phyloP scores from a whole-genome alignment of 495 filamentous ascomycete species.

The Gamarada debralockiae region DNA sequence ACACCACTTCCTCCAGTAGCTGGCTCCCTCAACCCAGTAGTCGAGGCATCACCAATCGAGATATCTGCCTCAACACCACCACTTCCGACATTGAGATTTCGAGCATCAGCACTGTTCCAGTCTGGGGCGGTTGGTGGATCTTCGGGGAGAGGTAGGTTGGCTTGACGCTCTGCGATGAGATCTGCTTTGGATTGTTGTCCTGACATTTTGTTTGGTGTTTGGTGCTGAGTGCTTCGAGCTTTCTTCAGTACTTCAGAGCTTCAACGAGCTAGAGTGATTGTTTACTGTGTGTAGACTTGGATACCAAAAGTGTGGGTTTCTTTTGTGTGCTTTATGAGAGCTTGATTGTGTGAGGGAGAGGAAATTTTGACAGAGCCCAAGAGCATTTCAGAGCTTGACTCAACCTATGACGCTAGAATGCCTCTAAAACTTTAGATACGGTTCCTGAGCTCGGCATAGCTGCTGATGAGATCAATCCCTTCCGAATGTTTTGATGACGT shows the following conservation, averaged over 20 bases:
- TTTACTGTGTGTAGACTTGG: background rate
- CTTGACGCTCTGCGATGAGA: constrained; percentile 58
- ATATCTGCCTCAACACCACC: constrained; percentile 51
- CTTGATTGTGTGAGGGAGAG: no score
- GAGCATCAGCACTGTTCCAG: constrained; percentile 67
- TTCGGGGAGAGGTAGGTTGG: constrained; percentile 76
- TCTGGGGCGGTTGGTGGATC: constrained; percentile 70
- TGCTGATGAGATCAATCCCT: background rate
- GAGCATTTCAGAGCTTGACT: no score
- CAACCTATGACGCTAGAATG: no score
- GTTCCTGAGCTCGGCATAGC: background rate
- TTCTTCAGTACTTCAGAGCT: background rate
- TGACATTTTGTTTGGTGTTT: constrained; percentile 23
- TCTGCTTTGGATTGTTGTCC: constrained; percentile 47
- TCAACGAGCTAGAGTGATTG: background rate
- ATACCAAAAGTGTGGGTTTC: no score
- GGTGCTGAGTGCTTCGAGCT: background rate
- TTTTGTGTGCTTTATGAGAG: no score
- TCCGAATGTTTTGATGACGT: background rate
- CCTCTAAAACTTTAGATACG: no score
- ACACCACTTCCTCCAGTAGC: constrained; percentile 57
- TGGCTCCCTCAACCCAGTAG: constrained; percentile 57
- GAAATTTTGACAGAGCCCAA: no score
- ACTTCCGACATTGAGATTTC: constrained; percentile 64
- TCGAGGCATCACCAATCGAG: constrained; percentile 43